Conservation (phyloP, 1,284 basidiomycete genomes). For the Rhodotorula mucilaginosa region DNA sequence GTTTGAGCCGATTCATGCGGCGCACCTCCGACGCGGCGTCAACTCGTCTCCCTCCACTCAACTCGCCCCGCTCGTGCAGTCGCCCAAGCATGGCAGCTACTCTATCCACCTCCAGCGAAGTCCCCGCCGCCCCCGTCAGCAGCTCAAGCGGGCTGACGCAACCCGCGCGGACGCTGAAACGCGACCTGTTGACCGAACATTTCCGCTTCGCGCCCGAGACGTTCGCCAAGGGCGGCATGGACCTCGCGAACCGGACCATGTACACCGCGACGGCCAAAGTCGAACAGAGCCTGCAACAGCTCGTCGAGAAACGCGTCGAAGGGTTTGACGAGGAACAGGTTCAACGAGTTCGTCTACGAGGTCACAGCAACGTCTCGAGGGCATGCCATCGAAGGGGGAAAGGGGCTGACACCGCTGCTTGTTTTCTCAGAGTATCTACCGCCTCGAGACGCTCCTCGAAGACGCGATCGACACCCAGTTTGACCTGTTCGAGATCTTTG, state of each 20-base stretch:
- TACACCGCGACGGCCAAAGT: conserved; percentile 25
- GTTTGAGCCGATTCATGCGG: too few species aligned
- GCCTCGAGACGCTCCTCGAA: conserved; percentile 43
- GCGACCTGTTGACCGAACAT: conserved; percentile 31
- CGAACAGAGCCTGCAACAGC: conserved; percentile 16
- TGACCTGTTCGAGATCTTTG: conserved; percentile 43
- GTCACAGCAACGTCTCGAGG: not conserved
- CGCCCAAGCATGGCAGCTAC: not conserved
- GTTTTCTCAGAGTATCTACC: conserved; percentile 37
- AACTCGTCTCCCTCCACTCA: not conserved
- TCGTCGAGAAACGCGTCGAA: conserved; percentile 20
- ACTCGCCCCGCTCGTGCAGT: not conserved
- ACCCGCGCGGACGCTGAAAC: conserved; percentile 1
- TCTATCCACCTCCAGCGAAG: not conserved
- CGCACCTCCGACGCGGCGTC: not conserved
- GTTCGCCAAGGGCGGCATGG: conserved; percentile 38
- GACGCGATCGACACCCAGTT: conserved; percentile 42
- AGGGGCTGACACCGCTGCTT: not conserved
- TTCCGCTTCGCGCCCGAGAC: conserved; percentile 38
- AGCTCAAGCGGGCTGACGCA: not conserved
- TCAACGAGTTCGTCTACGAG: conserved; percentile 9
- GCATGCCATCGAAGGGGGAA: accelerated
- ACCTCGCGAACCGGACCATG: conserved; percentile 36
- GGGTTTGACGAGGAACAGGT: conserved; percentile 24
- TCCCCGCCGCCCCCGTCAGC: not conserved